phyloP scores from a whole-genome alignment of 805 yeast species.

The Jamesozyma rosinii region DNA sequence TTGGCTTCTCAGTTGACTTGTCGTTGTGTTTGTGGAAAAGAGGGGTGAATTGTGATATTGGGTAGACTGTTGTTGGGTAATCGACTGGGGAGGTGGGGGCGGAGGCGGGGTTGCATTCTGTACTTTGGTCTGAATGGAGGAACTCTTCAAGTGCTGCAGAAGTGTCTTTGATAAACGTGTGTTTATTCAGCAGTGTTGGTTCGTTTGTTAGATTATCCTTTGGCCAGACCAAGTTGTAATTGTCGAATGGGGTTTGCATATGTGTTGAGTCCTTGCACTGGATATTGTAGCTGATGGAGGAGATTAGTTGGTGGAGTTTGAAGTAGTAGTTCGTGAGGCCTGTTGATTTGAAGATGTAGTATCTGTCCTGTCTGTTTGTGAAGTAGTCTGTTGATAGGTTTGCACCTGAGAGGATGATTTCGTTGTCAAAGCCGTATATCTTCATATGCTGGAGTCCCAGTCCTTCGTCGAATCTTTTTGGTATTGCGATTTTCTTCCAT shows the following conservation, averaged over 20 bases:
- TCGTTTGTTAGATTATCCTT: constrained; percentile 52
- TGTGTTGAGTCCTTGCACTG: not conserved
- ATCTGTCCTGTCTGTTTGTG: constrained; percentile 89
- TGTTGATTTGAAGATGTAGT: constrained; percentile 57
- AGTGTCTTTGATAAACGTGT: constrained; percentile 46
- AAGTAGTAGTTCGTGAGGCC: constrained; percentile 63
- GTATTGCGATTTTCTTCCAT: constrained; percentile 52
- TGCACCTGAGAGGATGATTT: constrained; percentile 82
- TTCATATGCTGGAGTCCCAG: constrained; percentile 95
- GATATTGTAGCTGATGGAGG: constrained; percentile 63
- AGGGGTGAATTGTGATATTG: constrained; percentile 87
- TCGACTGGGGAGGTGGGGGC: constrained; percentile 5
- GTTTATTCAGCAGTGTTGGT: constrained; percentile 44
- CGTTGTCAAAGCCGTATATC: constrained; percentile 88
- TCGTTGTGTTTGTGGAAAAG: constrained; percentile 44
- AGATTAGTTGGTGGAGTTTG: constrained; percentile 56
- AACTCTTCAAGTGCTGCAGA: constrained; percentile 50
- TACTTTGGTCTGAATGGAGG: constrained; percentile 29
- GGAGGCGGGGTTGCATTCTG: constrained; percentile 18
- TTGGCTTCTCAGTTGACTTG: constrained; percentile 73
- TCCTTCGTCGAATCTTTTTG: constrained; percentile 83
- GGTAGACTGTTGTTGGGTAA: constrained; percentile 65
- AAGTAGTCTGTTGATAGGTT: constrained; percentile 87
- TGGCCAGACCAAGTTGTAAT: constrained; percentile 69
- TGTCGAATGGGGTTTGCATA: constrained; percentile 35